These are phyloP conservation scores for Apodospora peruviana DNA, from an alignment of 495 filamentous ascomycete genomes.

Conservation along the genomic window DNA sequence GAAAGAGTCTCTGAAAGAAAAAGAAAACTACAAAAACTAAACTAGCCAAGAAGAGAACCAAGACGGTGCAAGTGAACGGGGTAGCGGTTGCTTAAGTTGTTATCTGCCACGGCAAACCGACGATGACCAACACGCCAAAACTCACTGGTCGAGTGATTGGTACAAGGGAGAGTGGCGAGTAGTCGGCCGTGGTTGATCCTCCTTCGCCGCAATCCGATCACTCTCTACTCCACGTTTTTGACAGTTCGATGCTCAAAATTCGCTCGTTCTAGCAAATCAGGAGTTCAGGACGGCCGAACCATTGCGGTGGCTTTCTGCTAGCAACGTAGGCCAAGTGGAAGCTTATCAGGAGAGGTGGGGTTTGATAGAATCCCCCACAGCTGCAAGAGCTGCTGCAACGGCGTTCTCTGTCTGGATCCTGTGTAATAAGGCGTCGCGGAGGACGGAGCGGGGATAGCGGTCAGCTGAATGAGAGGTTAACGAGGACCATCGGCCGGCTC, in stretches of 20 bases:
- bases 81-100: not conserved
- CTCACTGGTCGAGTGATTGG: not conserved
- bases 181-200: not conserved
- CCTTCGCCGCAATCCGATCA: not conserved
- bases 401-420: too few species aligned
- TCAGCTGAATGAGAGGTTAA: too few species aligned
- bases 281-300: not conserved
- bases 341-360: not conserved
- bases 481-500: too few species aligned
- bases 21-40: too few species aligned
- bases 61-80: not conserved
- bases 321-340: not conserved
- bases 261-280: not conserved
- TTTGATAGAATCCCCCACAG: not conserved
- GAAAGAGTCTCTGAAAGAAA: too few species aligned
- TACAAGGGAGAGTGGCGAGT: not conserved
- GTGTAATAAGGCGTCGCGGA: too few species aligned
- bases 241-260: not conserved
- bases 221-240: too few species aligned
- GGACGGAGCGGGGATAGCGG: too few species aligned
- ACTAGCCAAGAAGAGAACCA: too few species aligned
- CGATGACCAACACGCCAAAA: not conserved
- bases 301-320: not conserved
- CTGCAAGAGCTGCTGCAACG: too few species aligned
- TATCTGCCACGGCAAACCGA: not conserved